Percentiles rank a stretch among this genome's conserved stretches.
phyloP scores from a whole-genome alignment of 73 alveolate genomes.

The Durusdinium trenchii region DNA sequence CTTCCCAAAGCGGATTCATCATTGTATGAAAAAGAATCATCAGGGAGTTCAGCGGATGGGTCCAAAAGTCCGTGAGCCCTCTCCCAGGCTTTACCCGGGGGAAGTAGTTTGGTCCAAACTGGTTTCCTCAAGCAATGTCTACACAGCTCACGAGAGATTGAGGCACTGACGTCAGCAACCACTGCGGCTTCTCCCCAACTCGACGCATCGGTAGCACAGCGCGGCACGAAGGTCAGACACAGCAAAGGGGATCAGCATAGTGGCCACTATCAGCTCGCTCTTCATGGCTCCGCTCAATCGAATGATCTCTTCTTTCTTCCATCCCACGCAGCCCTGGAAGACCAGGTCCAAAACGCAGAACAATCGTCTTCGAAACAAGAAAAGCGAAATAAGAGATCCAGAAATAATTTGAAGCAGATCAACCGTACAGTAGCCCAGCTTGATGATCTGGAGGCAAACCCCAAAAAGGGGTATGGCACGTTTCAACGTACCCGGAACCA shows the following conservation, averaged over 20 bases:
- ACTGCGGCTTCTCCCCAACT: neutral
- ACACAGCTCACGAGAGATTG: neutral
- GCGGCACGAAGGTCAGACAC: too few species aligned
- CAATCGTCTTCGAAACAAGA: constrained; percentile 11
- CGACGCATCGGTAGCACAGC: neutral
- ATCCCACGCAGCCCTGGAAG: neutral
- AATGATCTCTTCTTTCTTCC: neutral
- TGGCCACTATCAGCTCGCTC: too few species aligned
- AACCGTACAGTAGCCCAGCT: neutral
- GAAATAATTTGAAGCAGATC: neutral
- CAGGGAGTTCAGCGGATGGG: neutral
- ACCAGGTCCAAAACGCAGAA: neutral
- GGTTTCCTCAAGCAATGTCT: neutral
- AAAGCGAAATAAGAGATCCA: constrained; percentile 19
- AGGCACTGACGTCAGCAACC: neutral
- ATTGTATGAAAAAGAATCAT: neutral
- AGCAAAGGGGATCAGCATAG: too few species aligned
- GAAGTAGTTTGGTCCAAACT: neutral
- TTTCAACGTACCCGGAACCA: neutral
- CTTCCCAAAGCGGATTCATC: neutral
- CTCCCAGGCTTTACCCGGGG: neutral
- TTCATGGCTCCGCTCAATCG: neutral
- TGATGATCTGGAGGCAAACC: neutral
- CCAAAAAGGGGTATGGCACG: constrained; percentile 16
- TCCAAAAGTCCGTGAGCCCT: neutral